Base-by-base conservation (phyloP, 2,329 filamentous ascomycete genomes). In the Dothideomycetes sp. region DNA sequence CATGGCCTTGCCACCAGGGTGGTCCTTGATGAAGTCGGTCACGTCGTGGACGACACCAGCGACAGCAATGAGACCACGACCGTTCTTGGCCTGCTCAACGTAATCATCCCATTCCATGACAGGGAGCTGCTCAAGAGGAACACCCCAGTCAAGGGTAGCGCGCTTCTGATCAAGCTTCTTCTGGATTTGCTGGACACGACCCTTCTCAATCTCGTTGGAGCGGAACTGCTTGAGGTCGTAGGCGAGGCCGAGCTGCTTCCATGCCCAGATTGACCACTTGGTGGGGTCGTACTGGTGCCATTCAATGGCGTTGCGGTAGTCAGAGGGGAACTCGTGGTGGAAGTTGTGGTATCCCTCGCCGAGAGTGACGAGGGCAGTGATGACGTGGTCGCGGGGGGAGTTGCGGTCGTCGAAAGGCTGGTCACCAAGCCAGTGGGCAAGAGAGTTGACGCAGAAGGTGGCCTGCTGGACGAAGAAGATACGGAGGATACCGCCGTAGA, bases 311-410 rank as follows among this genome's bases (percentile, higher is more conserved):
- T 93, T 93, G 59, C 85, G 84, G 76, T 91, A 93, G 63, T 93
- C 85, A 9, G 84, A 89, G 40, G 86, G 86, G 66, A 93, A 93
- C 63, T 93, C 85, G 72, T 93, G 85, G 67, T 93, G 85, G 74
- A 93, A 93, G 73, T 93, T 93, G 74, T 93, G 85, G 69, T 93
- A 93, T 19, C 85, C 85, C 65, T 88, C 85, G 36, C 85, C 85
- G 16, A 93, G 79, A 32, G 85, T 93, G 51, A 86, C 79, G 14
- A 93, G 66, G 33, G 85, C 85, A 31, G 85, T 93, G 63, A 93
- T 77, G 57, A 89, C 74, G 64, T 93, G 84, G 55, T 93, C 85
- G 60, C 86, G 81, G 47, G 85, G 86, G 45, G 82, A 87, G 76
- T 93, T 89, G 64, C 84, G 82, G 73, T 93, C 86, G 53, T 93